Base-by-base conservation (phyloP, 2,329 filamentous ascomycete genomes). In the Talaromyces verruculosus region DNA sequence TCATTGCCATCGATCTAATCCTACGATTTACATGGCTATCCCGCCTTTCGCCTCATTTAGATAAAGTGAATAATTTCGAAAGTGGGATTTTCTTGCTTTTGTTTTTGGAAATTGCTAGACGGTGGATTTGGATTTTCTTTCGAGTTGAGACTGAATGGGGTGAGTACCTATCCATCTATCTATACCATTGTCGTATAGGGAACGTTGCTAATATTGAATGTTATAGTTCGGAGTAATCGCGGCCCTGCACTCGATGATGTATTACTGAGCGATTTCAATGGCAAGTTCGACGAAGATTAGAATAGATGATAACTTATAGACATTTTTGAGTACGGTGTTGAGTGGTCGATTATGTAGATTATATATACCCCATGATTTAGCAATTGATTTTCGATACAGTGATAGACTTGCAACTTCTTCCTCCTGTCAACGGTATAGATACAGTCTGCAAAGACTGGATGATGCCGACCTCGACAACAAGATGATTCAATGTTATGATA, bases 91-190 rank as follows among this genome's bases (percentile, higher is more conserved):
- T 97, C 75, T 73, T 94, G 30, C 87, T 98, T 73, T 90, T 97
- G 81, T 84, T 91, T 53, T 82, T 97, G 11, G 95, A 99, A 80
- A 91, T 98, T 19, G 84, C 92, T 55, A 86, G 95, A 58, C 85
- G 95, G 65, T 98, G 94, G 93, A 85, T 98, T 67, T 99, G 95
- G 95, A 92, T 97, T 65, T 98, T 97, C 79, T 92, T 98, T 79
- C 87, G 95, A 10, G 89, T 96, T 47, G 95, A 99, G 83, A 93
- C 92, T 25, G 95, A 99, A 81, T 97, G 91, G 91, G 86, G 92
- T 78, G 83, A 88, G 79, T 79, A 60, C 11, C 22, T 45, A 28
- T 30, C 25, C 17, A 35, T 58, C 17, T n/a, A 35, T 58, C 37
- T 30, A 13, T 41, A 25, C 13, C 19, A 47, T 10, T 30, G 7